These are phyloP conservation scores for Aspergillus baeticus DNA, from an alignment of 495 filamentous ascomycete species.

Conservation along the genomic window DNA sequence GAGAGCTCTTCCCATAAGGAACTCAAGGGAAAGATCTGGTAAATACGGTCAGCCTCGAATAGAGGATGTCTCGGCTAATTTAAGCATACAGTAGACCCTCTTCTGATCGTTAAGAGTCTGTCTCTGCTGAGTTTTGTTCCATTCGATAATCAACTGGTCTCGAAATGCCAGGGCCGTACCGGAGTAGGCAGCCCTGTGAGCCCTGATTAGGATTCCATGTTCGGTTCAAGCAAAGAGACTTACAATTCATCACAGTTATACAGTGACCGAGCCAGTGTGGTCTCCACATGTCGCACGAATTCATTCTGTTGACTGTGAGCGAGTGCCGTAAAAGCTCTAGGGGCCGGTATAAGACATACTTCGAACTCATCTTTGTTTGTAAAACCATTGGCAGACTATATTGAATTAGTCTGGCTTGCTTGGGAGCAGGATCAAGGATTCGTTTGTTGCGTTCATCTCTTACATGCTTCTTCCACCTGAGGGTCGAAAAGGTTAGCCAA, in stretches of 20 bases:
- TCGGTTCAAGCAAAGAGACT: constrained; percentile 9
- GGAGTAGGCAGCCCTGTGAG: constrained; percentile 78
- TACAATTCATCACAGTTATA: constrained; percentile 95
- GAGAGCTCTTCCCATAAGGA: constrained; percentile 91
- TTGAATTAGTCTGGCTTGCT: background rate
- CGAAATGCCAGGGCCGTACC: constrained; percentile 88
- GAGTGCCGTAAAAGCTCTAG: background rate
- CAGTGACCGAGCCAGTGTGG: constrained; percentile 90
- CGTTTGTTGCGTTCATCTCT: constrained; percentile 13
- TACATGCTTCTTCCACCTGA: constrained; percentile 79
- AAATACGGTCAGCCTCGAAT: constrained; percentile 10
- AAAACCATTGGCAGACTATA: constrained; percentile 66
- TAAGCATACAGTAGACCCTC: constrained; percentile 74
- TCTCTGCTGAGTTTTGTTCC: constrained; percentile 96
- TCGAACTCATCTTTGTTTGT: constrained; percentile 72
- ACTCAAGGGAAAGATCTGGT: constrained; percentile 85
- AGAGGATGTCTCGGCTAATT: background rate
- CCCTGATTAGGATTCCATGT: background rate
- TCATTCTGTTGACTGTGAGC: constrained; percentile 55
- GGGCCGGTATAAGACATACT: constrained; percentile 31
- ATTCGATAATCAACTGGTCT: constrained; percentile 89
- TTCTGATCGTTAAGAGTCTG: constrained; percentile 90
- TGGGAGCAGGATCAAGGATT: background rate
- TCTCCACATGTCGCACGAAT: constrained; percentile 91
- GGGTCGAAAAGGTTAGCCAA: constrained; percentile 15